Conservation (phyloP, 176 grass and related monocot genomes). For the Juncus effusus region DNA sequence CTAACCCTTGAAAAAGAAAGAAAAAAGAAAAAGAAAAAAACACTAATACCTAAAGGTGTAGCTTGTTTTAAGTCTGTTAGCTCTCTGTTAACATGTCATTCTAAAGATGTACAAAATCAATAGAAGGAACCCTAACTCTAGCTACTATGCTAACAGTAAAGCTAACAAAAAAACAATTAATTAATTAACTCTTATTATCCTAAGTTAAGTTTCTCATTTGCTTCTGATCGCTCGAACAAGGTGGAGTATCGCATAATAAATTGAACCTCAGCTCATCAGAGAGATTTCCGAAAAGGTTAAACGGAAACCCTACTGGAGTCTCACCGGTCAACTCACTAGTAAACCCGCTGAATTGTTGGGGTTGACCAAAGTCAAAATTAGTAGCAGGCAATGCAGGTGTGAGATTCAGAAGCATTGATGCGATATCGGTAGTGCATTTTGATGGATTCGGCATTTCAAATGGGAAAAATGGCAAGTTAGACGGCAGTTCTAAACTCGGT, state of each 20-base stretch:
- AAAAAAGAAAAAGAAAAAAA: conserved; percentile 9
- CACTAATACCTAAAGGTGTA: neutral
- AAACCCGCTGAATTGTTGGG: conserved; percentile 35
- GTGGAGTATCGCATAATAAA: conserved; percentile 57
- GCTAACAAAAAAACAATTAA: conserved; percentile 47
- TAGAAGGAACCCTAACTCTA: conserved; percentile 28
- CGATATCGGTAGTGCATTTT: conserved; percentile 46
- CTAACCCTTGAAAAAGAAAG: neutral
- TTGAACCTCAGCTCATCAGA: conserved; percentile 70
- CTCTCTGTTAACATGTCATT: conserved; percentile 32
- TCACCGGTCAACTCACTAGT: conserved; percentile 1
- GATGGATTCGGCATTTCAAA: conserved; percentile 23
- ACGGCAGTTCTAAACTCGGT: conserved; percentile 9
- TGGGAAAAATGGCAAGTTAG: conserved; percentile 29
- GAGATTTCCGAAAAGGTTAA: conserved; percentile 42
- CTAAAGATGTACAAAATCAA: conserved; percentile 30
- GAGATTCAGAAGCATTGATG: conserved; percentile 66
- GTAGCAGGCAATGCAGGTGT: conserved; percentile 36
- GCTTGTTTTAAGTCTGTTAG: conserved; percentile 43
- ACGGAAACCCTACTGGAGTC: conserved; percentile 38
- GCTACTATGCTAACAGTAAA: conserved; percentile 48
- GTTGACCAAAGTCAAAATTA: conserved; percentile 59
- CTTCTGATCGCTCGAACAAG: conserved; percentile 52
- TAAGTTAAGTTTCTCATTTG: conserved; percentile 35
- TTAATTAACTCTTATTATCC: neutral